These are phyloP conservation scores for Raddia guianensis DNA, from an alignment of 176 grass and related monocot genomes.

Conservation along the genomic window DNA sequence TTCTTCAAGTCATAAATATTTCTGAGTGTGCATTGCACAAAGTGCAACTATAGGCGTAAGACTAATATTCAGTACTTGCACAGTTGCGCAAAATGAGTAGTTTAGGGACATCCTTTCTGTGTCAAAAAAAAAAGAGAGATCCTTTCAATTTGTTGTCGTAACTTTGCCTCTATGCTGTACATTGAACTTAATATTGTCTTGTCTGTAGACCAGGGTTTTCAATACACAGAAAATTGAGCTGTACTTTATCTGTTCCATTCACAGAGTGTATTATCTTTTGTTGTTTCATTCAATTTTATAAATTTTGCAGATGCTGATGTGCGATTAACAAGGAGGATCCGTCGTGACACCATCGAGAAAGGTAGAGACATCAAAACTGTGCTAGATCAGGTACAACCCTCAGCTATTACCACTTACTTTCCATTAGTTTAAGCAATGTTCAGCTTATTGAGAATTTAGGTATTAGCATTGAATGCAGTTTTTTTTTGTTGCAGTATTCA, in stretches of 20 bases:
- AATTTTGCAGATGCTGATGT: conserved; percentile 81
- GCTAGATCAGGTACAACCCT: conserved; percentile 79
- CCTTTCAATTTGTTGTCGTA: not conserved
- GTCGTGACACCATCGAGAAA: conserved; percentile 78
- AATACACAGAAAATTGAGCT: not conserved
- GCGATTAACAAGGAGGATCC: conserved; percentile 81
- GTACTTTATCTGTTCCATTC: conserved; percentile 23
- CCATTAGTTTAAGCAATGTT: conserved; percentile 18
- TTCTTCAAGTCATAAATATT: conserved; percentile 15
- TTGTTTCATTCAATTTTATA: conserved; percentile 27
- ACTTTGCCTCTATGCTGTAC: not conserved
- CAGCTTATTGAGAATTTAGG: not conserved
- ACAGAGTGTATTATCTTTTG: conserved; percentile 24
- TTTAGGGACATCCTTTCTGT: not conserved
- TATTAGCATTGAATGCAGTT: conserved; percentile 16
- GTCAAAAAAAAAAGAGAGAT: too few species aligned
- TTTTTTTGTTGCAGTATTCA: conserved; percentile 66
- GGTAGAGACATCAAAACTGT: conserved; percentile 93
- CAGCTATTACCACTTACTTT: not conserved
- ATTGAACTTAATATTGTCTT: not conserved
- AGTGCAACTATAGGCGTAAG: conserved; percentile 9
- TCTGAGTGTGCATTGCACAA: not conserved
- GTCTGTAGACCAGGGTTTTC: conserved; percentile 4
- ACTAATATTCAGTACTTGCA: not conserved
- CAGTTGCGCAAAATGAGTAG: not conserved